Evolutionary conservation across 345 rosid genomes (phyloP), one percentile per base, ranked within the genome.

Genomic region (Excoecaria cochinchinensis): DNA sequence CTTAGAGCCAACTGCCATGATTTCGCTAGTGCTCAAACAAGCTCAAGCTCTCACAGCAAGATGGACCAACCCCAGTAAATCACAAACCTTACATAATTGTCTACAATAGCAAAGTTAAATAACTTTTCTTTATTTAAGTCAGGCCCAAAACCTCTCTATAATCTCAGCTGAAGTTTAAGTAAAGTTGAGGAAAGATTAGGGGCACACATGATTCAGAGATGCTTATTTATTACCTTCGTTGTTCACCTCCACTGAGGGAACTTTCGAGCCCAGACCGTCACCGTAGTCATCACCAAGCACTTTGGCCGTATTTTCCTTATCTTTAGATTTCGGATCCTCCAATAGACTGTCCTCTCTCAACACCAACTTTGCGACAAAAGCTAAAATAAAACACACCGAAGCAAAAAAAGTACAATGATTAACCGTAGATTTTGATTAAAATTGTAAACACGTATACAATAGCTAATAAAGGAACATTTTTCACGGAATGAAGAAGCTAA

Each of bases 361-460:
- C 73, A 82, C 71, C 67, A 89, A 74, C 77, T 85, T 88, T 4
- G 84, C 78, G 69, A 84, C 93, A 81, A 89, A 89, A 44, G 92
- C 93, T 91, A 85, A 50, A 6, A 59, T 24, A 59, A 59, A 59
- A 71, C 51, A 31, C 59, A 1, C 56, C 59, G 62, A 55, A n/a
- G 47, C 44, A 17, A 4, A 68, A 69, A 16, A 21, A 52, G 38
- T 2, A 53, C 16, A 36, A 36, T 8, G n/a, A 63, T 42, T 42
- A 52, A 73, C 40, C 17, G 19, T 19, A 42, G 19, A 25, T 12
- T 25, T 17, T 31, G 12, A 59, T 17, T 16, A 3, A 21, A 65
- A 15, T 22, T 39, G 60, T 31, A 31, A 21, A 52, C 72, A 19
- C 21, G 10, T 21, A 15, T 13, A 31, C 15, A 11, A 31, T 69